Evolutionary conservation across 1,139 yeast genomes (phyloP), one percentile per base, ranked within the genome.

Genomic region (Diutina mesorugosa): DNA sequence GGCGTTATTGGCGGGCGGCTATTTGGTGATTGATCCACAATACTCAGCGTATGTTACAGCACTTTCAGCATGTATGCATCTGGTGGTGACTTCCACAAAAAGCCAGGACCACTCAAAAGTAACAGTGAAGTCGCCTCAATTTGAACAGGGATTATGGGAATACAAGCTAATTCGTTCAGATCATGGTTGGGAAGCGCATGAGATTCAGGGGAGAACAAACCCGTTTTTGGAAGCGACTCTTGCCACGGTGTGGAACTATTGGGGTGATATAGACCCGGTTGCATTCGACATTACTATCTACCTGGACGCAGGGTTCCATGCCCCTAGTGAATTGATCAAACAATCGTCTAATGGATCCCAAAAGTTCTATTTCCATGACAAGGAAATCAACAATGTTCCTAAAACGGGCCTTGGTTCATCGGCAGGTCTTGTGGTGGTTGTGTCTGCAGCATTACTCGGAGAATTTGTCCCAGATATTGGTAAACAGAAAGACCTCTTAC

Each of bases 351-450:
- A 76, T 55, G 72, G 73, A 0, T 58, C 63, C 2, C 75, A 71
- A 54, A 60, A 66, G 29, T 91, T 91, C 65, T 72, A 80, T 51
- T 84, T 73, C 66, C 97, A 93, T 66, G 58, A 68, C 0, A 61
- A 68, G 45, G 72, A 81, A 16, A 90, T 93, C 58, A 75, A 81
- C 0, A 74, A 86, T 35, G 96, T 91, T 4, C 84, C 96, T 8
- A 93, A 93, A 67, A 95, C 99, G 0, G 99, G 99, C 0, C 75
- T 93, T 57, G 99, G 99, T 0, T 90, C 97, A 14, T 90, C 97
- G 29, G 99, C 99, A 0, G 96, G 97, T 0, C 74, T 93, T 59
- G 96, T 90, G 0, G 81, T 96, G 0, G 93, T 88, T 1, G 77
- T 90, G 1, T 81, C 89, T 0, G 79, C 96, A 0, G 87, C 93